A percentile compares a stretch with the other conserved stretches of the same genome.
Evolutionary conservation across 371 early-diverging fungal genomes (phyloP).

Genomic region (Apophysomyces sp.): DNA sequence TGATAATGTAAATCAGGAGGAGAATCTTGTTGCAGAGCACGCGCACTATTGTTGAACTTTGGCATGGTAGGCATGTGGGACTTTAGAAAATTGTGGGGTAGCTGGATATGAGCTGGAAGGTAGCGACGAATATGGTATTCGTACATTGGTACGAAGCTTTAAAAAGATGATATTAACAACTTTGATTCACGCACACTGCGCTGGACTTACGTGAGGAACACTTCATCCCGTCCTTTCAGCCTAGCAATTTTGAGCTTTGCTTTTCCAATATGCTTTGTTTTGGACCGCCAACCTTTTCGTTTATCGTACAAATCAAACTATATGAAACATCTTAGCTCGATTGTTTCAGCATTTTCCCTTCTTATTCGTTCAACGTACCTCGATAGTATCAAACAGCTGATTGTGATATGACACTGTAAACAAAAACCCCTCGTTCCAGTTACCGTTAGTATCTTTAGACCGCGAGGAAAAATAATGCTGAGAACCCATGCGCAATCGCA

Average conservation of each 20-base stretch:
- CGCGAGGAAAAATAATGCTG: constrained; percentile 33
- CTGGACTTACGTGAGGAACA: constrained; percentile 44
- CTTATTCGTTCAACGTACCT: constrained; percentile 29
- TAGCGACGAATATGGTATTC: constrained; percentile 46
- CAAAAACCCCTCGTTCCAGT: constrained; percentile 79
- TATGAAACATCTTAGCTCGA: constrained; percentile 1
- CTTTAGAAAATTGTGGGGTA: constrained; percentile 48
- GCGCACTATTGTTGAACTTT: constrained; percentile 5
- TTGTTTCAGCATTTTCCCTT: background rate
- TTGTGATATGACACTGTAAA: constrained; percentile 71
- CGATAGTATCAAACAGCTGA: constrained; percentile 71
- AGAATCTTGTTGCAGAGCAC: background rate
- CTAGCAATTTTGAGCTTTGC: constrained; percentile 42
- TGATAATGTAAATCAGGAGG: constrained; percentile 14
- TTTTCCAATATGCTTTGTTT: constrained; percentile 41
- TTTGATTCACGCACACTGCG: background rate
- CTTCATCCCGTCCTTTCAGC: constrained; percentile 34
- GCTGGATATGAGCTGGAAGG: constrained; percentile 43
- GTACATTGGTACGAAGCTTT: constrained; percentile 50
- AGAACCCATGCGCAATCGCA: constrained; percentile 37
- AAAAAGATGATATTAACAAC: background rate
- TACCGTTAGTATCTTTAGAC: constrained; percentile 44
- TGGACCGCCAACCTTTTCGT: constrained; percentile 35
- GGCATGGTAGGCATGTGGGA: constrained; percentile 43
- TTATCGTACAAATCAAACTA: constrained; percentile 47